Evolutionary conservation across 306 rosid genomes (phyloP), one percentile per base, ranked within the genome.

Genomic region (Sesbania bispinosa): DNA sequence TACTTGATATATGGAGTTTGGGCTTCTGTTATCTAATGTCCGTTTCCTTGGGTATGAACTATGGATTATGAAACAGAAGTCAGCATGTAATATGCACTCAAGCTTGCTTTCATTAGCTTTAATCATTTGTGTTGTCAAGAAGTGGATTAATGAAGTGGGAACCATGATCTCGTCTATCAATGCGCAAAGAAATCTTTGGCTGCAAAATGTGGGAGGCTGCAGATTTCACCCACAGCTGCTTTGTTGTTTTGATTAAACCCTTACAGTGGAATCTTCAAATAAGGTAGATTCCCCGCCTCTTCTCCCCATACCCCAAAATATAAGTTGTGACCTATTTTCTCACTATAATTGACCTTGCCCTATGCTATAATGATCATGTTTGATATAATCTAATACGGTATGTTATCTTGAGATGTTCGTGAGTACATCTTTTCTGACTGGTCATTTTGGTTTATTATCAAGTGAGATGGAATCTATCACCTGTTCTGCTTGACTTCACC

Each of bases 241-340:
- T 79, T 77, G 84, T 71, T 71, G n/a, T n/a, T n/a, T 83, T 72
- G 87, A 73, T 73, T 81, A 69, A 75, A 82, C 64, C 30, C 4
- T 47, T 27, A 20, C 82, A 30, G 79, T 73, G 85, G 82, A 82
- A 74, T 80, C 90, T 80, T 85, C 90, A 68, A 35, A 52, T 69
- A 81, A 90, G 95, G 95, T 90, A 90, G 97, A 73, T 62, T 74
- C 81, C 81, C 80, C 14, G 47, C 77, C 51, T 73, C 43, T 55
- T 35, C 48, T 47, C 35, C 7, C 75, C 63, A 6, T 38, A 24
- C 38, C 64, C 43, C 19, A 20, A 58, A 69, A 75, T 46, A 9
- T 77, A 8, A 29, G n/a, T n/a, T 67, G 64, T 45, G 61, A 36
- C 29, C n/a, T n/a, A 66, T 48, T 24, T 43, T 51, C n/a, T 15